These are phyloP conservation scores for Fusarium fujikuroi DNA, from an alignment of 2,329 filamentous ascomycete genomes.

Conservation along the genomic window DNA sequence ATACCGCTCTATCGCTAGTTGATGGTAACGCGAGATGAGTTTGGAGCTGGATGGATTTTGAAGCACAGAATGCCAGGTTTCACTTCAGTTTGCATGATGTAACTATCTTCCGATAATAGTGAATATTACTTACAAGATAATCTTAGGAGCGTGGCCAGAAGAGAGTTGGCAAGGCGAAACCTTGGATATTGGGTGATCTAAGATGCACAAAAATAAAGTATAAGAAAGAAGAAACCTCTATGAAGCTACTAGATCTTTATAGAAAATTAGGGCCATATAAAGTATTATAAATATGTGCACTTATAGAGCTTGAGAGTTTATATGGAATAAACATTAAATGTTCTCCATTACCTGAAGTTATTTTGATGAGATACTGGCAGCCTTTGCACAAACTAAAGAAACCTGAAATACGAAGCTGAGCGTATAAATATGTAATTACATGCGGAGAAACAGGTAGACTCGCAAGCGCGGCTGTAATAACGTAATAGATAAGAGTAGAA, in stretches of 20 bases:
- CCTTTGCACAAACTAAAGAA: background rate
- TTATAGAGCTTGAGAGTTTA: accelerated
- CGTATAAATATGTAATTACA: accelerated
- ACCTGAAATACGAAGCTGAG: background rate
- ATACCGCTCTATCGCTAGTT: too few species aligned
- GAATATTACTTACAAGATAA: background rate
- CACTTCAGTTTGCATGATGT: accelerated
- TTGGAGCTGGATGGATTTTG: background rate
- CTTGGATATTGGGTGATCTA: accelerated
- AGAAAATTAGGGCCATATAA: accelerated
- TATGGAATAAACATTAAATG: background rate
- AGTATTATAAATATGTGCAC: accelerated
- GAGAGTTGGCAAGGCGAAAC: accelerated
- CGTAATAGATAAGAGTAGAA: background rate
- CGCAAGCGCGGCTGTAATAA: background rate
- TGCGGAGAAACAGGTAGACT: background rate
- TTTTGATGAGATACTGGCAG: accelerated
- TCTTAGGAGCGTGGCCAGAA: accelerated
- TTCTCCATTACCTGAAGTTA: accelerated
- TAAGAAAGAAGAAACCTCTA: too few species aligned
- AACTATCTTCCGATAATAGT: too few species aligned
- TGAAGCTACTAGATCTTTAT: accelerated
- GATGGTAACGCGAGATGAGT: background rate
- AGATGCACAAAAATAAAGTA: accelerated
- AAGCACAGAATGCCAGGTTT: background rate